Percentiles rank a stretch among this genome's conserved stretches.
phyloP scores from a whole-genome alignment of 352 stramenopile species.

The Aphanomyces stellatus region DNA sequence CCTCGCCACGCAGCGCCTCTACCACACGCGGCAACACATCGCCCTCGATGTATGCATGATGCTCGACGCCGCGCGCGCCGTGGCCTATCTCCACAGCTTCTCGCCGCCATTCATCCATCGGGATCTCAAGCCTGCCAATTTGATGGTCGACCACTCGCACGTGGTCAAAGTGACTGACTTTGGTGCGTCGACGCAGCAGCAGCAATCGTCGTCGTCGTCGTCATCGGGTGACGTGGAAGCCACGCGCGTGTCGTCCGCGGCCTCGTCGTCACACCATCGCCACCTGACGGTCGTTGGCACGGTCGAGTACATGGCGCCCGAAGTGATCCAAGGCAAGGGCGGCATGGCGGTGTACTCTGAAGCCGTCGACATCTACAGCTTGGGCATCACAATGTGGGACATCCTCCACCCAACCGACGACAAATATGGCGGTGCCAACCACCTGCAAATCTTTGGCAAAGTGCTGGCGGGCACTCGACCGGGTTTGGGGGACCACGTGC shows the following conservation, averaged over 20 bases:
- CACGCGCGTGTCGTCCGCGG: not conserved
- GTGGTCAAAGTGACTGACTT: constrained; percentile 37
- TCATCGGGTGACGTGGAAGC: not conserved
- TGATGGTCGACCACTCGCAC: constrained; percentile 30
- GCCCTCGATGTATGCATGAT: constrained; percentile 32
- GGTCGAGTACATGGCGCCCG: constrained; percentile 74
- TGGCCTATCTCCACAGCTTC: constrained; percentile 45
- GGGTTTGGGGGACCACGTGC: constrained; percentile 22
- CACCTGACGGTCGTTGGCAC: constrained; percentile 49
- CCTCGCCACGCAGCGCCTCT: not conserved
- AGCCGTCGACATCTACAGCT: constrained; percentile 43
- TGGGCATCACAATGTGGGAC: constrained; percentile 56
- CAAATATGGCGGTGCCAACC: constrained; percentile 31
- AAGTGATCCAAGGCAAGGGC: constrained; percentile 46
- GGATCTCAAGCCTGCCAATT: constrained; percentile 40
- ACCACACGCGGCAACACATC: constrained; percentile 19
- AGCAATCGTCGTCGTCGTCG: constrained; percentile 22
- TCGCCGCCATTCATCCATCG: constrained; percentile 36
- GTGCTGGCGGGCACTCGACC: constrained; percentile 35
- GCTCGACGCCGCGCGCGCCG: constrained; percentile 34
- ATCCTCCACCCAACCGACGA: constrained; percentile 35
- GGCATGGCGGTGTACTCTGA: constrained; percentile 30
- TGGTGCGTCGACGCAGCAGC: constrained; percentile 28
- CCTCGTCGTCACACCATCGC: too few species aligned
- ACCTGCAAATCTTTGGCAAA: constrained; percentile 32